Base-by-base conservation (phyloP, 805 yeast genomes). In the Saturnispora dispora region DNA sequence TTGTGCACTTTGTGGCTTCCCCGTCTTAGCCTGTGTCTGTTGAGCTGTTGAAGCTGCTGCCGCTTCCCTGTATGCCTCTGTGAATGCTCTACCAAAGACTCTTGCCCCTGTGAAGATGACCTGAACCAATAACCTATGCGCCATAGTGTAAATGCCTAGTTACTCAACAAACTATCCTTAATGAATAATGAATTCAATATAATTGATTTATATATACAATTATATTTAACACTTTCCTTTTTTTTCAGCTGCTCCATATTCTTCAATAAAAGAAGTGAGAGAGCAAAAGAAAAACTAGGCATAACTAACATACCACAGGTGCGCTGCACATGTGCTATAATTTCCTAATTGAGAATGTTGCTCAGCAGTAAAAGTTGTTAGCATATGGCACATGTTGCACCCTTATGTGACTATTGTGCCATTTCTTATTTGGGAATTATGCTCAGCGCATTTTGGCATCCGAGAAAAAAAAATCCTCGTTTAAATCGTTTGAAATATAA, bases 21-120 rank as follows among this genome's bases (percentile, higher is more conserved):
- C 52, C 8, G 52, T 57, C 13, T 55, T 55, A 1, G 56, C 47
- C 4, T 52, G 59, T 4, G 53, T 49, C 15, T 58, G 52, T 20
- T 85, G 73, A 50, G 61, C 62, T 58, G 80, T 80, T 28, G 87
- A 78, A 2, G 91, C 90, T 48, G 91, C 87, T 17, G 98, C 96
- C 2, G 96, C 95, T 71, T 93, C 98, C 62, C 83, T 85, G 75
- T 91, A 93, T 0, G 99, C 98, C 66, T 89, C 96, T n/a, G 88
- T 77, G 66, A 93, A 93, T 0, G 99, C 99, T 60, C 87, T 80
- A 52, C 98, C 97, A 64, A 93, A 89, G 30, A 91, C 98, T 59
- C 88, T 83, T 4, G 97, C 95, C 52, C 98, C 98, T 9, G 98
- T 90, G 62, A 90, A 79, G 46, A 89, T 77, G 57, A 93, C 96